Evolutionary conservation across 371 early-diverging fungal genomes (phyloP), one percentile per base, ranked within the genome.

Genomic region (Batkoa obscura): DNA sequence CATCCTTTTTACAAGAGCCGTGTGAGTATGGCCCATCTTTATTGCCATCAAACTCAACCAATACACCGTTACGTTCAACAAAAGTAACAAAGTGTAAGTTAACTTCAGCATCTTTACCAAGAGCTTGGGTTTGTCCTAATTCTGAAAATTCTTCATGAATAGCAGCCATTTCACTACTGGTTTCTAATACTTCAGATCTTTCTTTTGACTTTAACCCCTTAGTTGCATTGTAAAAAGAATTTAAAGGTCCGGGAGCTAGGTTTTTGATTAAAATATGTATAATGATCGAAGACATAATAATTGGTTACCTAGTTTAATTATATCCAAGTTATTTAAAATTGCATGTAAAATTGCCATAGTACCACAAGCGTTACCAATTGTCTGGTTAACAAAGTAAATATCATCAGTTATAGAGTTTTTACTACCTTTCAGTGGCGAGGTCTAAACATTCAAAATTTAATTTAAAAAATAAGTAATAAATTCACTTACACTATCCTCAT

Each of bases 321-420:
- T 36, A 34, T 59, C 59, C 8, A 15, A 12, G 39, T 73, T 81
- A 61, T 78, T 86, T 41, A 75, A 76, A 23, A 87, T 60, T 0
- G 84, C 75, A 59, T 86, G 89, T 33, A 88, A 62, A 3, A 88
- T 69, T 0, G 82, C 88, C 67, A 86, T 86, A 48, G 88, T 84
- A 30, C 90, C 89, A 60, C 96, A 95, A 1, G 94, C 94, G 64
- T 95, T 94, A 45, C 71, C 64, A 46, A 94, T 93, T 1, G 91
- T 91, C 66, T 95, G 94, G 32, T 74, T 75, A 57, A 83, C 79
- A 58, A 86, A 93, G 45, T 82, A 72, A 4, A 88, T 61, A 30
- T 83, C 65, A 32, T 73, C 72, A 50, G 73, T 74, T 53, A 68
- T 69, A 23, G 23, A 23, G 23, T 23, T 23, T 23, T 23, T 23